These are phyloP conservation scores for Pseudogymnoascus sp. DNA, from an alignment of 2,329 filamentous ascomycete species.

Conservation along the genomic window DNA sequence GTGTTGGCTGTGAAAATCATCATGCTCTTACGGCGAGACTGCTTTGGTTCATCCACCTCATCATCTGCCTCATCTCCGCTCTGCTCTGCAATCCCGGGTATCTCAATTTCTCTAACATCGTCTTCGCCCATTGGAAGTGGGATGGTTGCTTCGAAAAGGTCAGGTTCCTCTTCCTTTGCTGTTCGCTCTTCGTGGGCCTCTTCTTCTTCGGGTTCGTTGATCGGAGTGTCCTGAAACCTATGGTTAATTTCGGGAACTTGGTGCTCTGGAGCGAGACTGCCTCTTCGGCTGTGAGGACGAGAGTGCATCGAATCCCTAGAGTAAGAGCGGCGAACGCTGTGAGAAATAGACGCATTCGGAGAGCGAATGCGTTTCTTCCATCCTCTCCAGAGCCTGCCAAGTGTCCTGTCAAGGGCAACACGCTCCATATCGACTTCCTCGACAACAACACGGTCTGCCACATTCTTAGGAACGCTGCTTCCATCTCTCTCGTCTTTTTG, in stretches of 20 bases:
- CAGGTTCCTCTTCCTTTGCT: conserved; percentile 19
- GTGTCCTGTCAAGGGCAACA: conserved; percentile 77
- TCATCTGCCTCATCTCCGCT: conserved; percentile 55
- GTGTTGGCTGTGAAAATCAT: conserved; percentile 30
- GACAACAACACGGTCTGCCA: conserved; percentile 65
- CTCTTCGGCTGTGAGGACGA: conserved; percentile 28
- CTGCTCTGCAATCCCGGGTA: conserved; percentile 58
- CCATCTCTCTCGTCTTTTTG: conserved; percentile 53
- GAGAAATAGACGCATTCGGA: conserved; percentile 41
- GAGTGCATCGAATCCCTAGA: conserved; percentile 41
- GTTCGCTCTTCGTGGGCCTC: conserved; percentile 16
- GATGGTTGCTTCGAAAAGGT: conserved; percentile 45
- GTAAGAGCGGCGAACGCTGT: conserved; percentile 36
- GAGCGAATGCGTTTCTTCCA: conserved; percentile 83
- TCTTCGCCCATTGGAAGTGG: conserved; percentile 61
- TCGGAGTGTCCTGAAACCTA: conserved; percentile 26
- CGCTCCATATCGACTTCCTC: conserved; percentile 91
- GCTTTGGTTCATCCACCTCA: conserved; percentile 32
- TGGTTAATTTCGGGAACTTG: conserved; percentile 32
- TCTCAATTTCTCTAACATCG: conserved; percentile 74
- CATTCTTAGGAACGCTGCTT: conserved; percentile 36
- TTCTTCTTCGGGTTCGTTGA: not conserved
- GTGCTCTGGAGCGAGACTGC: conserved; percentile 34
- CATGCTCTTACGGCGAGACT: conserved; percentile 37
- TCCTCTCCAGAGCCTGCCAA: conserved; percentile 85